Base-by-base conservation (phyloP, 169 alveolate species). In the Plasmodium cynomolgi region DNA sequence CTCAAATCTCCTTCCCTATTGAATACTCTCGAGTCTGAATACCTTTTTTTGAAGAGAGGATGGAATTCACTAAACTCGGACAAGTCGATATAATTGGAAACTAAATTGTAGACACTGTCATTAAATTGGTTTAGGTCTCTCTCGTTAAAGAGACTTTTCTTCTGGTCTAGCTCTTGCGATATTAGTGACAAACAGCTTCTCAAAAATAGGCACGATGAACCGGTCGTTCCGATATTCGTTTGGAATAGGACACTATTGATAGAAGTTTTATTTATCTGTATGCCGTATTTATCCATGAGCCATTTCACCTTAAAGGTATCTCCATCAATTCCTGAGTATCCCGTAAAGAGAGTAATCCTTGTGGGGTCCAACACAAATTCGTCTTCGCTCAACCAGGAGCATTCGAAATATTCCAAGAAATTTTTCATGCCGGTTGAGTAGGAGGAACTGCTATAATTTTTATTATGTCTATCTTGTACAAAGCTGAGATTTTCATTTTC, bases 311-410 rank as follows among this genome's bases (percentile, higher is more conserved):
- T 95, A 58, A 95, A 95, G 41, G 96, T 95, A 62, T 95, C 96
- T 80, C 96, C 96, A 37, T 95, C 96, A 23, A 95, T 74, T 15
- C 96, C 96, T 1, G 95, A 72, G n/a, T 83, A 73, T 23, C 96
- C 96, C 0, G 96, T 95, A 75, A 80, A 95, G 73, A 95, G 82
- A 1, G 96, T 95, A 31, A 95, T 95, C 17, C 96, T 62, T 17
- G 96, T 95, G 6, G 96, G 96, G 73, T 95, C 96, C 58, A 95
- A 88, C 17, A 95, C 96, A 82, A 95, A 95, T 80, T 95, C 96
- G 50, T 95, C 96, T 71, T 95, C 96, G 39, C 95, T 83, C 29
- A 95, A 94, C 96, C 96, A 95, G 1, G 88, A 86, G 20, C 90
- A 85, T 74, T 95, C 96, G 33, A 95, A 91, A 58, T 90, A 90